Evolutionary conservation across 495 filamentous ascomycete genomes (phyloP), one percentile per base, ranked within the genome.

Genomic region (Penicillium ochrochloron): DNA sequence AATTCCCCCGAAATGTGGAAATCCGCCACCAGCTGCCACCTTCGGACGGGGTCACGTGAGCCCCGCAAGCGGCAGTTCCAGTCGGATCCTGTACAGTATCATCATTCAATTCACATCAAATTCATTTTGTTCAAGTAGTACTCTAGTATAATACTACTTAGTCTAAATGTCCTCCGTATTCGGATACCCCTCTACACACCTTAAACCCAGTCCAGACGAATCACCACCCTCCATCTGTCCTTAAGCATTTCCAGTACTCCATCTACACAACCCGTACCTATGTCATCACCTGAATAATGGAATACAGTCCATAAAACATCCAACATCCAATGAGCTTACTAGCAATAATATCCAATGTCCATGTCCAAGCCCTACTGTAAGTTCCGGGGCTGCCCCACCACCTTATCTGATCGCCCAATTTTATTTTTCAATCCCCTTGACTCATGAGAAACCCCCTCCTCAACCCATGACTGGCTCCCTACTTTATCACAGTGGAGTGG

Each of bases 381-480:
- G 35, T 9, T 42, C 15, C 46, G 31, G 55, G 27, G 29, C 5
- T 4, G 25, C 27, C 56, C 65, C 65, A 55, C 55, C 29, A 69
- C 42, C 68, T 71, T 73, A 73, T 73, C 71, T 73, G 66, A 69
- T 65, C 64, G 58, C 39, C 48, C 37, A 34, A 50, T 68, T 73
- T 67, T 48, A 37, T 65, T 65, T 67, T 60, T 63, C 61, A 66
- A 71, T 59, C 57, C 44, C 25, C 57, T 71, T 73, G 66, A 72
- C 69, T 71, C 71, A 73, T 64, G 59, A 23, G 56, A 66, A 69
- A 69, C 39, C 12, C 17, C 19, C 19, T 54, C 15, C 8, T 10
- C 33, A 54, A 29, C 52, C 61, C 5, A 41, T 12, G 41, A 62
- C 42, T 62, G 33, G 50, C 53, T 55, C 23, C 50, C 17, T 10